Base-by-base conservation (phyloP, 768 basidiomycete genomes). In the Suillus hirtellus region DNA sequence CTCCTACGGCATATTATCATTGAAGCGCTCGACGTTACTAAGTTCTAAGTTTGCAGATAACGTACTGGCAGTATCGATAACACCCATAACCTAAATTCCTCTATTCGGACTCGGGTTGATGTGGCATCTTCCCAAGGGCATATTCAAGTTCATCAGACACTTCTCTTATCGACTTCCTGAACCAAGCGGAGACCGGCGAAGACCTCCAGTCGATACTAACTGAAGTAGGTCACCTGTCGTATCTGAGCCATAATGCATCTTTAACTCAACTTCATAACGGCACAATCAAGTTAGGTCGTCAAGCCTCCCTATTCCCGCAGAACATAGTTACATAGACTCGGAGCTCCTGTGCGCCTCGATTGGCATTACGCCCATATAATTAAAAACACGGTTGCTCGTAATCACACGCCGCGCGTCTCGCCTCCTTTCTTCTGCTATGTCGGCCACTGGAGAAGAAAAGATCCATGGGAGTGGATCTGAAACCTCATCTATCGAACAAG, bases 381-480 rank as follows among this genome's bases (percentile, higher is more conserved):
- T 53, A 53, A 12, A 58, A 40, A 42, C 56, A 1, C 3, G 49
- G 49, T 24, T 31, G 24, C 40, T 58, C 24, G 40, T 15, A 19
- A 24, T 42, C 56, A 24, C 19, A 31, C 27, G 56, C 17, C 40
- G 37, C 17, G 40, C 40, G 24, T 40, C 24, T 58, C 40, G 21
- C 40, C 24, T 19, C 24, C 17, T 58, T 58, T 27, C 10, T 58
- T 42, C 56, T 56, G 53, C 60, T 10, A 60, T 60, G 44, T 58
- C 54, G 40, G 40, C 17, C 40, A 43, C 56, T 58, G 40, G 11
- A 43, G 62, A 60, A 2, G 62, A 63, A 63, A 63, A 63, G 62
- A 31, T 27, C n/a, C 58, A 61, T 15, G 60, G n/a, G 5, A 21
- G 12, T 24, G 44, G 62, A 61, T 40, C 38, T 44, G 62, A 44